A percentile compares a stretch with the other conserved stretches of the same genome.
phyloP scores from a whole-genome alignment of 1,139 yeast species.

The Yamadazyma mexicana region DNA sequence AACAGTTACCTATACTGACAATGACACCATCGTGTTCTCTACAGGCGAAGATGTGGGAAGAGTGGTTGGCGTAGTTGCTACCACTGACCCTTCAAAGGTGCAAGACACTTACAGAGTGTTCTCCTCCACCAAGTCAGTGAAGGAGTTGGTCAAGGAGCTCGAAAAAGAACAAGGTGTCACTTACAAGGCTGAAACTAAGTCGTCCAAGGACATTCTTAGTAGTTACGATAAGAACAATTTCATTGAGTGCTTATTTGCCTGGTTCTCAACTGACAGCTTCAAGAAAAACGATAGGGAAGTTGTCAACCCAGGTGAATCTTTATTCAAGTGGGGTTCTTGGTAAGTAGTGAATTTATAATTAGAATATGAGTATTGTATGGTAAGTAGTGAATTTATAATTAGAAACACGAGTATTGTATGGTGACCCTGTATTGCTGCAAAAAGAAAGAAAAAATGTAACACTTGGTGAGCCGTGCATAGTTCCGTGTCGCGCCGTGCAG shows the following conservation, averaged over 20 bases:
- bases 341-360: too few species aligned
- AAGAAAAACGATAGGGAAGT: constrained; percentile 44
- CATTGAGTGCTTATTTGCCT: constrained; percentile 27
- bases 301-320: constrained; percentile 52
- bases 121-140: constrained; percentile 40
- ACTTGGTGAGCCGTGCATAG: too few species aligned
- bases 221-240: constrained; percentile 4
- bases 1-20: constrained; percentile 45
- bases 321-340: constrained; percentile 50
- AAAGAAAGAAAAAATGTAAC: too few species aligned
- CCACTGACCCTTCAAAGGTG: constrained; percentile 36
- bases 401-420: too few species aligned
- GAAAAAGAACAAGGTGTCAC: constrained; percentile 39
- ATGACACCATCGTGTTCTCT: constrained; percentile 32
- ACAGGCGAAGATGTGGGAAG: constrained; percentile 49
- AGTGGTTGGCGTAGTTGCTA: constrained; percentile 39
- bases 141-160: constrained; percentile 39
- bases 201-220: constrained; percentile 24
- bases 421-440: too few species aligned
- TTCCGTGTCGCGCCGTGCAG: too few species aligned
- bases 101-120: constrained; percentile 48
- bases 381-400: too few species aligned
- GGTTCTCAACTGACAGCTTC: constrained; percentile 28
- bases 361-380: too few species aligned
- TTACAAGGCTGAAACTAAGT: constrained; percentile 22